phyloP scores from a whole-genome alignment of 805 yeast species.

The Kodamaea kaohsiungensis region DNA sequence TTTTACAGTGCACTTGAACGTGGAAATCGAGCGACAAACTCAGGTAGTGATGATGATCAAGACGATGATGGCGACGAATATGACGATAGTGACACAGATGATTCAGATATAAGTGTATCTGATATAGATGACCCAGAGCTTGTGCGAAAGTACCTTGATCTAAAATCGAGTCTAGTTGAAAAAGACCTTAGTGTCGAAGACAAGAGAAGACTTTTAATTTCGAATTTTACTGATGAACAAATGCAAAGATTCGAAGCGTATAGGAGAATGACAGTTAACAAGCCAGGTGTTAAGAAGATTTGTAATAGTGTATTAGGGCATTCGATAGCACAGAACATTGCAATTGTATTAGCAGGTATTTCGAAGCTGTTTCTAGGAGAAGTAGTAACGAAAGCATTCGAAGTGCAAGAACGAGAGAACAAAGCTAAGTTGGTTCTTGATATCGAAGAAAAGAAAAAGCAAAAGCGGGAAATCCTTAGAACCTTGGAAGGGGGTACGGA shows the following conservation, averaged over 20 bases:
- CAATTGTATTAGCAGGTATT: conserved; percentile 80
- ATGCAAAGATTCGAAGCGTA: conserved; percentile 85
- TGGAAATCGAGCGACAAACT: not conserved
- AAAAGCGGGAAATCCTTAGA: conserved; percentile 33
- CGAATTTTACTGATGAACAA: conserved; percentile 77
- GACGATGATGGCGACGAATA: conserved; percentile 25
- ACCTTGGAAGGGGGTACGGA: conserved; percentile 42
- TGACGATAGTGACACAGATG: conserved; percentile 23
- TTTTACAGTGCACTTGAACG: conserved; percentile 32
- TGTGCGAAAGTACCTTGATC: conserved; percentile 28
- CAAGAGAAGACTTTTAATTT: conserved; percentile 59
- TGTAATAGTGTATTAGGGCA: conserved; percentile 81
- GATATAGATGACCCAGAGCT: conserved; percentile 38
- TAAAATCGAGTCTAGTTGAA: conserved; percentile 33
- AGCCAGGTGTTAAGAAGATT: conserved; percentile 75
- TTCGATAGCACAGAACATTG: conserved; percentile 74
- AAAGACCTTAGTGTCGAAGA: conserved; percentile 49
- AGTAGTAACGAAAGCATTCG: conserved; percentile 77
- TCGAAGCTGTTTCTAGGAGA: conserved; percentile 91
- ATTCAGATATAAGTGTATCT: conserved; percentile 24
- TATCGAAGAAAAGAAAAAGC: conserved; percentile 42
- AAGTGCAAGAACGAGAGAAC: conserved; percentile 60
- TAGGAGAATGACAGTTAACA: conserved; percentile 64
- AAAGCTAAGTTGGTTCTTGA: conserved; percentile 40
- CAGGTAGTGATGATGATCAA: conserved; percentile 17